Base-by-base conservation (phyloP, 106 monocot species). In the Hemerocallis citrina region DNA sequence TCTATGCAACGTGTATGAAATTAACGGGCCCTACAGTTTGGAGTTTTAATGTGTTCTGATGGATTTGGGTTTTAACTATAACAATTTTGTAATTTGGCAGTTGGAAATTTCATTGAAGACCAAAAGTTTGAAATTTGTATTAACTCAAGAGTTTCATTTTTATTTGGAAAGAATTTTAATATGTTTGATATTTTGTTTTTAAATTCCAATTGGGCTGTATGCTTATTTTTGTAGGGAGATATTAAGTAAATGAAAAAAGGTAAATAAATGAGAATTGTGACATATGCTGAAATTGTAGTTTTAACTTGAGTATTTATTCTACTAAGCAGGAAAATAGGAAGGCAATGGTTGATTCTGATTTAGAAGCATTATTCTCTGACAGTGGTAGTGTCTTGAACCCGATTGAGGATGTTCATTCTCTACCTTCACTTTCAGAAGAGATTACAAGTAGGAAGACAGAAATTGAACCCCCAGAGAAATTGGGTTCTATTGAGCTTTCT, bases 341-440 rank as follows among this genome's bases (percentile, higher is more conserved):
- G 36, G 62, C 51, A 7, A 61, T 62, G 52, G 56, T 5, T 12
- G 28, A 40, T 7, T 3, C 33, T 35, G 51, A 62, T 56, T 52
- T 33, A 14, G 52, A 55, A 33, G 56, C 34, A 31, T 14, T 63
- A 41, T 6, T 27, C 10, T 30, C 17, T 22, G 62, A 43, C 35
- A 46, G 44, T 67, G 74, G 11, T 41, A 57, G 46, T 32, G 68
- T 49, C 11, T 17, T 36, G 13, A 31, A 68, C 14, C 23, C 56
- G 31, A 10, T 3, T 34, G 33, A 55, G 19, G 77, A 37, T 32
- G 50, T 59, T 8, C 42, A 41, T 28, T 17, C 40, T 37, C 7
- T 23, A 12, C 44, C 59, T 51, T 5, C 41, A 10, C 20, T 33
- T 60, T 52, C 23, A 9, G 76, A 68, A 44, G 68, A 72, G 32